phyloP scores from a whole-genome alignment of 805 yeast genomes.

The Starmerella khaoyaiensis region DNA sequence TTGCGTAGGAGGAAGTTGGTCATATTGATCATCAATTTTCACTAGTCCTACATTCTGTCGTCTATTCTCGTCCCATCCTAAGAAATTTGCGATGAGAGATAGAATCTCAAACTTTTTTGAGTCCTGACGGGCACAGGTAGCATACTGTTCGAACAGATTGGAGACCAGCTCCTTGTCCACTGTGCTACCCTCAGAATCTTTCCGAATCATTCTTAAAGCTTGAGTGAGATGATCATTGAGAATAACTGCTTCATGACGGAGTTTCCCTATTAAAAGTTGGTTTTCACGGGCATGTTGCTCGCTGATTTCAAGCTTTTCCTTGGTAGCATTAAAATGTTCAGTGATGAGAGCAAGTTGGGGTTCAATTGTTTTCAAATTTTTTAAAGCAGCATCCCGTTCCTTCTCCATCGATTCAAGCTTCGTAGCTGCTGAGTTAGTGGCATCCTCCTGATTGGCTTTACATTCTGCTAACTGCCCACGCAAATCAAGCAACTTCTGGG shows the following conservation, averaged over 20 bases:
- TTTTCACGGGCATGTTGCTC: constrained; percentile 42
- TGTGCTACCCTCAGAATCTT: constrained; percentile 57
- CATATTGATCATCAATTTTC: constrained; percentile 5
- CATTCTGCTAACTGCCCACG: constrained; percentile 22
- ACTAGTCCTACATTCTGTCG: constrained; percentile 27
- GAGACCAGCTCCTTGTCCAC: constrained; percentile 84
- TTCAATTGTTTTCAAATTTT: constrained; percentile 4
- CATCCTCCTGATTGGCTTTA: background rate
- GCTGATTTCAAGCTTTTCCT: constrained; percentile 3
- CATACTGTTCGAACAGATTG: constrained; percentile 70
- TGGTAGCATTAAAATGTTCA: constrained; percentile 1
- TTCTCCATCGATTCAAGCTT: constrained; percentile 2
- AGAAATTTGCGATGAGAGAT: constrained; percentile 63
- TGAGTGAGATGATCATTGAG: constrained; percentile 92
- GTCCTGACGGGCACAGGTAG: constrained; percentile 82
- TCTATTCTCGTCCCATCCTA: constrained; percentile 71
- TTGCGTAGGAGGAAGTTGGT: constrained; percentile 18
- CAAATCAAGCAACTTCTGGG: constrained; percentile 26
- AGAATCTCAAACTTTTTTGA: constrained; percentile 88
- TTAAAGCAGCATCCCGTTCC: constrained; percentile 1
- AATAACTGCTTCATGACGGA: constrained; percentile 87
- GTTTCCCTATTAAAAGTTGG: constrained; percentile 70
- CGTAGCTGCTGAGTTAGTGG: background rate
- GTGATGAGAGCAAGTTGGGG: constrained; percentile 2
- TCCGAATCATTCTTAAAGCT: constrained; percentile 71